Base-by-base conservation (phyloP, 768 basidiomycete genomes). In the Boletus rubroflammeus region DNA sequence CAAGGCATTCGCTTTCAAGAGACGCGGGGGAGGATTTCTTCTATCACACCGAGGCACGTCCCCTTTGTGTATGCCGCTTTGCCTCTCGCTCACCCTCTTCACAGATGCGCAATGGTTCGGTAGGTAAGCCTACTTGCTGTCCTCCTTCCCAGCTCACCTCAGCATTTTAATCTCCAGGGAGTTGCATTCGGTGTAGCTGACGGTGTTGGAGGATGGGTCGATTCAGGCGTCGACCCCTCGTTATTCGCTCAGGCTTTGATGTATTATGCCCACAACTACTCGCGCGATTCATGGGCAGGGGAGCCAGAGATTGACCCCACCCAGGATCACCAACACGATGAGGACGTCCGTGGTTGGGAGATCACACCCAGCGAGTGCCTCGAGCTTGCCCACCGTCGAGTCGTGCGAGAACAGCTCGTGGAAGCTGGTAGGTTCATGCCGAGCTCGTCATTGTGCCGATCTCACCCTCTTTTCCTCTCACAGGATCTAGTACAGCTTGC, bases 151-250 rank as follows among this genome's bases (percentile, higher is more conserved):
- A 54, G 64, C 59, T 60, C 58, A 54, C 58, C 72, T 47, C 69
- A 65, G 40, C 59, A 19, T 42, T 28, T 34, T 21, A 15, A 23
- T 43, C 0, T 23, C n/a, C 29, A 91, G 88, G 88, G 89, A 23
- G 67, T 90, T 28, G 81, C 88, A 2, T 77, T 97, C 50, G 93
- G 91, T 35, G 82, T 97, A 5, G 90, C 93, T 36, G 94, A 98
- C 62, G 94, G 94, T 19, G 93, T 97, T 5, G 93, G 93, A 2
- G 93, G 94, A 19, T 98, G 95, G 95, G 80, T 82, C 45, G 82
- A 86, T 35, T 81, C 82, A 26, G 88, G 91, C 15, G 81, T 91
- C 49, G 93, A 97, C 71, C 92, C 92, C 1, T 86, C 92, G 0
- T 74, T 95, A 42, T 98, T 95, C 74, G 86, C 93, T 1, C 94